phyloP scores from a whole-genome alignment of 163 green algal genomes.

The Prototheca wickerhamii region DNA sequence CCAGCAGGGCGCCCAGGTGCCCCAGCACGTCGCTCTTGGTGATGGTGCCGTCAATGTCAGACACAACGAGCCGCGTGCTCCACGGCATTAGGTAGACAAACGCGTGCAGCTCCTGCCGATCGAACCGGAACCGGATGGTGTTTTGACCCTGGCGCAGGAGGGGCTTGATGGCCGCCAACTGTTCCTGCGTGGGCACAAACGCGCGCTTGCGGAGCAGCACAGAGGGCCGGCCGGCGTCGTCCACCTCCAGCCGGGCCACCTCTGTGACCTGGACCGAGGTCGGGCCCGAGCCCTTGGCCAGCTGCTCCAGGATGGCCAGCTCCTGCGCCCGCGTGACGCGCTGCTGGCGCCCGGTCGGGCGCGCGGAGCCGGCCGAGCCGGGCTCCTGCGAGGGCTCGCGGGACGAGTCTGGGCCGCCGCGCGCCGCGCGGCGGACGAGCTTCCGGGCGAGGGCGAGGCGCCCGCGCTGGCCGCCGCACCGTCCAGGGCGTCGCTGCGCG shows the following conservation, averaged over 20 bases:
- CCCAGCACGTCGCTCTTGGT: constrained; percentile 76
- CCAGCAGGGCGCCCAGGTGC: constrained; percentile 46
- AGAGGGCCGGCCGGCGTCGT: not conserved
- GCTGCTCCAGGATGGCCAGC: constrained; percentile 3
- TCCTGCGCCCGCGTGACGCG: constrained; percentile 2
- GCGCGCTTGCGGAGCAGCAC: constrained; percentile 6
- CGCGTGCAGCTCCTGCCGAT: constrained; percentile 27
- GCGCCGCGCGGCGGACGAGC: no score
- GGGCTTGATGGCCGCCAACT: constrained; percentile 44
- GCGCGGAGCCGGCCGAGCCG: no score
- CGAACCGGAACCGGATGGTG: constrained; percentile 55
- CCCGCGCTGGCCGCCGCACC: no score
- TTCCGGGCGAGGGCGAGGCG: no score
- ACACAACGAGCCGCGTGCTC: constrained; percentile 73
- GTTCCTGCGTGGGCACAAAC: constrained; percentile 40
- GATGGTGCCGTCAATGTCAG: constrained; percentile 93
- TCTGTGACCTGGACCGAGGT: not conserved
- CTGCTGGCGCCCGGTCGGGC: no score
- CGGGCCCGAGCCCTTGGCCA: not conserved
- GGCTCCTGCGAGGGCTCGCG: no score
- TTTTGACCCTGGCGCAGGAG: constrained; percentile 58
- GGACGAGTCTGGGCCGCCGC: no score
- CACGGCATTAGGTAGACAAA: constrained; percentile 74
- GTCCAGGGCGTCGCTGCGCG: no score
- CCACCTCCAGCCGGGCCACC: not conserved